Percentiles rank a stretch among this genome's conserved stretches.
Evolutionary conservation across 2,329 filamentous ascomycete genomes (phyloP).

Genomic region (Stachybotrys echinatus): DNA sequence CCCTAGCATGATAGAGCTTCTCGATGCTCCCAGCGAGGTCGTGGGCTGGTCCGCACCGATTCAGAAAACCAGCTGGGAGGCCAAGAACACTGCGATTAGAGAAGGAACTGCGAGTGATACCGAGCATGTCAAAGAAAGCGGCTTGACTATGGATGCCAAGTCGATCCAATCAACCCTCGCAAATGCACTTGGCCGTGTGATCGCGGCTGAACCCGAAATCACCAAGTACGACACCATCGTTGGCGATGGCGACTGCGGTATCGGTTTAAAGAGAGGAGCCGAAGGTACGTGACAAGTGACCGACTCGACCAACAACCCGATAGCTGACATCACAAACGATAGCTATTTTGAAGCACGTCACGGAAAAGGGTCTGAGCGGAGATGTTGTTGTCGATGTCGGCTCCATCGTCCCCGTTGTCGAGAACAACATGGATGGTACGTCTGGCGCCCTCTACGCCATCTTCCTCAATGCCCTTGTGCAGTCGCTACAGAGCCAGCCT

Average conservation of each 20-base stretch:
- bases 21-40: conserved; percentile 65
- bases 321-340: conserved; percentile 9
- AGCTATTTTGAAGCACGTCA: conserved; percentile 49
- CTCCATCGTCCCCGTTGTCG: conserved; percentile 47
- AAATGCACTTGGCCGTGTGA: conserved; percentile 54
- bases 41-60: conserved; percentile 66
- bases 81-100: conserved; percentile 41
- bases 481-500: conserved; percentile 44
- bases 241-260: conserved; percentile 86
- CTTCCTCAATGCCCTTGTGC: conserved; percentile 80
- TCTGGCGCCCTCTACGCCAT: conserved; percentile 66
- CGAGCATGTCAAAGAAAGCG: conserved; percentile 36
- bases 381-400: conserved; percentile 50
- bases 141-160: conserved; percentile 46
- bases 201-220: conserved; percentile 64
- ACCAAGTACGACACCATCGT: conserved; percentile 76
- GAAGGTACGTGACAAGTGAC: conserved; percentile 47
- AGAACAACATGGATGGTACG: conserved; percentile 56
- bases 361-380: conserved; percentile 37
- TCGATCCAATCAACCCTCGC: conserved; percentile 47
- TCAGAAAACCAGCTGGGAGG: conserved; percentile 58
- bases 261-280: conserved; percentile 81
- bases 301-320: background rate
- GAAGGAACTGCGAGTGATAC: conserved; percentile 28
- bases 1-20: conserved; percentile 60